Base-by-base conservation (phyloP, 257 asterid species). In the Echites panduratus region DNA sequence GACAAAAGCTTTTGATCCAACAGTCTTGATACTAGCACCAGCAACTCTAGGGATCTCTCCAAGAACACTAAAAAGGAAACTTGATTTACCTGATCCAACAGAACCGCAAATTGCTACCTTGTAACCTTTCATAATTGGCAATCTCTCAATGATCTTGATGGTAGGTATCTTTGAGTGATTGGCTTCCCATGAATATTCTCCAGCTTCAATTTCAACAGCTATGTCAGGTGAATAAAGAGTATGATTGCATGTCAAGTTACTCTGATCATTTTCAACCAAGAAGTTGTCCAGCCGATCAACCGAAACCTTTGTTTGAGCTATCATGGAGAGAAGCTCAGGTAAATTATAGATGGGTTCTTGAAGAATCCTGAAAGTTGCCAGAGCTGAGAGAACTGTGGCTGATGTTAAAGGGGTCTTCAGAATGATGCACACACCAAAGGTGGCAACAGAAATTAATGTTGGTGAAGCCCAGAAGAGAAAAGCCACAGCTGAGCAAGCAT, bases 391-490 rank as follows among this genome's bases (percentile, higher is more conserved):
- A 70, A 93, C 97, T 0, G 89, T 85, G 20, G 89, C 93, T 12
- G 98, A 81, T 5, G 91, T 85, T 32, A 93, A 70, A 3, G 97
- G 97, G 5, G 86, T 87, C 72, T 88, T 83, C 56, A 93, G 40
- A 45, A 80, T 17, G 9, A 90, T 84, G 29, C 97, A 90, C 16
- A 85, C 93, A 4, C 93, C 85, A 66, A 93, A 93, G 0, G 97
- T 90, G 45, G 81, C 88, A 29, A 89, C 97, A 17, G 98, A 89
- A 16, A 93, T 87, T 27, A 90, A 67, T 0, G 96, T 90, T 5
- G 98, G 98, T 0, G 98, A 87, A 43, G 95, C 89, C 98, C 98
- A 93, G 52, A 93, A 93, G 66, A 93, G 90, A 50, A 90, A 89
- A 66, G 90, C 87, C 52, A 89, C 82, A 29, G 92, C 89, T 19